phyloP scores from a whole-genome alignment of 2,329 filamentous ascomycete species.

The Penicillium sp. region DNA sequence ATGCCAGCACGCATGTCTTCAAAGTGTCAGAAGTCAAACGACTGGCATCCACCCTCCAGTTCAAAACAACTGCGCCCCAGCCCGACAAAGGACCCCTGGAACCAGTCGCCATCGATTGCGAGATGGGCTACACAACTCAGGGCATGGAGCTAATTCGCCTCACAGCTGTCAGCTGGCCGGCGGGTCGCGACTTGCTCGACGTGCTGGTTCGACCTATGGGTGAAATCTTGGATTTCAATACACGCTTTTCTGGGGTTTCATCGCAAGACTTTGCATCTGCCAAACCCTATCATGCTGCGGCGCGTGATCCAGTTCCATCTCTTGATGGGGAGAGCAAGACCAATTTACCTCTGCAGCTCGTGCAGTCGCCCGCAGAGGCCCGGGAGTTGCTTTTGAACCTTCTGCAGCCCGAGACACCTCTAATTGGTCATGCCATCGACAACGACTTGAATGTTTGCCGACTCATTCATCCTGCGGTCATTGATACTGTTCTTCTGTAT shows the following conservation, averaged over 20 bases:
- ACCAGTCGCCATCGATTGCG: conserved; percentile 85
- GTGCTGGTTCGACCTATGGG: conserved; percentile 82
- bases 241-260: conserved; percentile 84
- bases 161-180: conserved; percentile 86
- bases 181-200: conserved; percentile 73
- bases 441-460: conserved; percentile 89
- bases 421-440: conserved; percentile 92
- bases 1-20: conserved; percentile 76
- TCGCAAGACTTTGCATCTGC: conserved; percentile 75
- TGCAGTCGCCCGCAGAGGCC: conserved; percentile 72
- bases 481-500: conserved; percentile 84
- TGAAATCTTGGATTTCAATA: conserved; percentile 86
- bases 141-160: conserved; percentile 89
- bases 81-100: conserved; percentile 28
- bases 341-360: conserved; percentile 65
- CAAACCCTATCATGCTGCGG: conserved; percentile 52
- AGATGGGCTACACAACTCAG: conserved; percentile 92
- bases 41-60: conserved; percentile 77
- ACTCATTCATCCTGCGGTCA: conserved; percentile 78
- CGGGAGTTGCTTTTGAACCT: conserved; percentile 75
- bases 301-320: conserved; percentile 22
- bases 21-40: conserved; percentile 76
- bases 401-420: conserved; percentile 73
- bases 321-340: conserved; percentile 23
- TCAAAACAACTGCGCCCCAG: conserved; percentile 68